These are phyloP conservation scores for Alternaria triticimaculans DNA, from an alignment of 2,329 filamentous ascomycete species.

Conservation along the genomic window DNA sequence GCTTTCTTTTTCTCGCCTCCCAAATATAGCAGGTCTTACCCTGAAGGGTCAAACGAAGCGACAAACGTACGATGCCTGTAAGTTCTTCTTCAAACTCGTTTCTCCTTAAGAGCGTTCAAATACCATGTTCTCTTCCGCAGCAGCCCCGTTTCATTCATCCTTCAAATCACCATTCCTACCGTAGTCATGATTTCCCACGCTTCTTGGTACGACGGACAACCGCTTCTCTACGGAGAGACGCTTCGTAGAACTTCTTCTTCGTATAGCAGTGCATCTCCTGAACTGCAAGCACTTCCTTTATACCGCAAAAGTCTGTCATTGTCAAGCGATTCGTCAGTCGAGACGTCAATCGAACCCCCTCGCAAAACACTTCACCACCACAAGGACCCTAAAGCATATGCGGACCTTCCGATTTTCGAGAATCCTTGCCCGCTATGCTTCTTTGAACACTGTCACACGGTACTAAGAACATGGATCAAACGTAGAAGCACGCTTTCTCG, in stretches of 20 bases:
- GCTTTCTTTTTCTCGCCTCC: conserved; percentile 12
- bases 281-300: conserved; percentile 6
- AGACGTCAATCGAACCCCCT: conserved; percentile 3
- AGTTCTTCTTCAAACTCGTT: conserved; percentile 14
- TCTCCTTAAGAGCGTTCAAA: conserved; percentile 12
- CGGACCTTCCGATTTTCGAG: conserved; percentile 35
- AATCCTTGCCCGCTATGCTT: conserved; percentile 39
- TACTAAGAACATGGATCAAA: conserved; percentile 33
- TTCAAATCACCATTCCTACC: background rate
- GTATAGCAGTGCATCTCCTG: conserved; percentile 7
- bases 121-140: background rate
- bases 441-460: conserved; percentile 30
- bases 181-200: conserved; percentile 19
- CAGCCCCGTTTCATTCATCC: background rate
- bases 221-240: conserved; percentile 15
- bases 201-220: conserved; percentile 10
- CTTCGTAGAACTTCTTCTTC: conserved; percentile 22
- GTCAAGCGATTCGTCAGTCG: background rate
- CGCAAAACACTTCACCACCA: conserved; percentile 33
- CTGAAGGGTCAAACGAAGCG: conserved; percentile 6
- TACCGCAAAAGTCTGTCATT: conserved; percentile 5
- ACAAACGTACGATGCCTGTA: conserved; percentile 38
- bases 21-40: conserved; percentile 19
- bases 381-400: conserved; percentile 29
- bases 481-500: conserved; percentile 76